Base-by-base conservation (phyloP, 1,139 yeast species). In the Hyphopichia khmerensis region DNA sequence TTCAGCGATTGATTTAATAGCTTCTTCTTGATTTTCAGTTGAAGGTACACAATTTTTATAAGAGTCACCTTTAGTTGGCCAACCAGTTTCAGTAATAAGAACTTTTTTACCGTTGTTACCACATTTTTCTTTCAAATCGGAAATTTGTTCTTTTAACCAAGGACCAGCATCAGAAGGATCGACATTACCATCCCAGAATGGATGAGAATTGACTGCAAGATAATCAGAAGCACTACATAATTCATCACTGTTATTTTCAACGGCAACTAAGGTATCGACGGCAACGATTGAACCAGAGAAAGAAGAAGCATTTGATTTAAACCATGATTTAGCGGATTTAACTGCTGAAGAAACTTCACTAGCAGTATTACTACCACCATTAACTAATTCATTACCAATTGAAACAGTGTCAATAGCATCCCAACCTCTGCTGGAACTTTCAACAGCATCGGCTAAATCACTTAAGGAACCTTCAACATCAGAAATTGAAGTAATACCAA, bases 381-480 rank as follows among this genome's bases (percentile, higher is more conserved):
- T 86, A 41, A 87, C 93, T 59, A 82, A 71, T 67, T 87, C 95
- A 69, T 87, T 87, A 68, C 95, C 95, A 54, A 87, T 76, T 41
- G 91, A 77, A 48, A 86, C 82, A 52, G 95, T 84, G 67, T 79
- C 69, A 46, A 87, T 80, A 45, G 80, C 86, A 59, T 69, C 71
- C 95, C 95, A 87, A 33, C 84, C 80, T 63, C 87, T 82, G 35
- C 65, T 55, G 53, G 82, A 72, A 29, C 67, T 43, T 41, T 65
- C 60, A 40, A 86, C 71, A 31, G 90, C 91, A 41, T 63, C 48
- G 40, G 79, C 68, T 44, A 86, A 80, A 49, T 75, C 65, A 15
- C 63, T 48, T 47, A 84, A 69, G 55, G 78, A 86, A 44, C 63
- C 68, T 46, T 72, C 69, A 53, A 80, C 80, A 19, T 60, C 56